Conservation (phyloP, 495 filamentous ascomycete genomes). For the Penicillium odoratum region DNA sequence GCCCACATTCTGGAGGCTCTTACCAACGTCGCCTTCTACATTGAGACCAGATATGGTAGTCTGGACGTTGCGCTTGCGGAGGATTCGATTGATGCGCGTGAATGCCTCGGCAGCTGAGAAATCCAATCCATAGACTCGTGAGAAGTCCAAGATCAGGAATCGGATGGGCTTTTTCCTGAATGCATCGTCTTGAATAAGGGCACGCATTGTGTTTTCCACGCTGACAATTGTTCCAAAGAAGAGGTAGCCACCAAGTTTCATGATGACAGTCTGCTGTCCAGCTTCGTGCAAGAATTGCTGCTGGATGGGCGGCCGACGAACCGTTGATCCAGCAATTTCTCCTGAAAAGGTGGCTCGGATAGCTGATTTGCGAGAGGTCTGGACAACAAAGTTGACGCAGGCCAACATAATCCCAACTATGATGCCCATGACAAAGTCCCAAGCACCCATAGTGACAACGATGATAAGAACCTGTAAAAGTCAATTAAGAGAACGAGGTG, state of each 20-base stretch:
- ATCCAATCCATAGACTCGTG: slow-evolving; percentile 87
- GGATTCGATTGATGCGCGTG: slow-evolving; percentile 81
- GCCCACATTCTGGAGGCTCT: slow-evolving; percentile 75
- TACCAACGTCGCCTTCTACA: slow-evolving; percentile 70
- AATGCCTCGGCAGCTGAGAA: slow-evolving; percentile 96
- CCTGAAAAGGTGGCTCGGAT: slow-evolving; percentile 85
- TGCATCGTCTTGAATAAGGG: slow-evolving; percentile 75
- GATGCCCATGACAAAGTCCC: slow-evolving; percentile 94
- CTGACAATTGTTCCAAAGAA: slow-evolving; percentile 97
- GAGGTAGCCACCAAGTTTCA: slow-evolving; percentile 87
- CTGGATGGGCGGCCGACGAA: slow-evolving; percentile 85
- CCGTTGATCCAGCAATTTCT: slow-evolving; percentile 83
- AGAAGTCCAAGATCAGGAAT: slow-evolving; percentile 87
- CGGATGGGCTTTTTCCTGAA: slow-evolving; percentile 77
- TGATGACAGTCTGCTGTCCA: slow-evolving; percentile 81
- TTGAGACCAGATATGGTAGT: slow-evolving; percentile 80
- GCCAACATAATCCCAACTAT: slow-evolving; percentile 88
- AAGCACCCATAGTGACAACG: slow-evolving; percentile 91
- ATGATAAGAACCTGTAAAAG: slow-evolving; percentile 68
- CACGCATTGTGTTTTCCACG: slow-evolving; percentile 83
- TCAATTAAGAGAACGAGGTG: too few species aligned
- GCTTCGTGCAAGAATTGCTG: slow-evolving; percentile 82
- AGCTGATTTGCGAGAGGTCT: slow-evolving; percentile 84
- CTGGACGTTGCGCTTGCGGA: slow-evolving; percentile 68
- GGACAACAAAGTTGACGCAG: slow-evolving; percentile 85